Conservation (phyloP, 148 eudicot genomes). For the Camellia lanceoleosa region DNA sequence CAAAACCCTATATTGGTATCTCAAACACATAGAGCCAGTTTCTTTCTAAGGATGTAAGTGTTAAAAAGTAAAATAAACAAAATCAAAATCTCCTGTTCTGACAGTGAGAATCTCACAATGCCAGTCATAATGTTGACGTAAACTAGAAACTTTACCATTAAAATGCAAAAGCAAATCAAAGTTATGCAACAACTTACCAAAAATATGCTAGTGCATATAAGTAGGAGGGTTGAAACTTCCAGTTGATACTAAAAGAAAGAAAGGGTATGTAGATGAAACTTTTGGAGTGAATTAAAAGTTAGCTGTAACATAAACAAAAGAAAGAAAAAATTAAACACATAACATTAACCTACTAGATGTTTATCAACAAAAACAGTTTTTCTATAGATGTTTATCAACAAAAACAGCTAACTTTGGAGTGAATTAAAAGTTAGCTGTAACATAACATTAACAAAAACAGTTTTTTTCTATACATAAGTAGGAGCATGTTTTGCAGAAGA, state of each 20-base stretch:
- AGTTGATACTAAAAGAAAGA: constrained; percentile 50
- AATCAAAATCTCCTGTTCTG: neutral
- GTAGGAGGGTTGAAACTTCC: constrained; percentile 98
- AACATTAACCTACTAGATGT: too few species aligned
- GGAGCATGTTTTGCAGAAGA: constrained; percentile 4
- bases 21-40: neutral
- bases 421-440: too few species aligned
- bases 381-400: too few species aligned
- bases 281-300: too few species aligned
- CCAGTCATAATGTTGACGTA: neutral
- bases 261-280: too few species aligned
- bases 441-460: too few species aligned
- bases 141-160: neutral
- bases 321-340: too few species aligned
- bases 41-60: neutral
- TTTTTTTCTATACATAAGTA: too few species aligned
- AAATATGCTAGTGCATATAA: constrained; percentile 86
- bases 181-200: constrained; percentile 49
- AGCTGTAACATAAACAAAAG: too few species aligned
- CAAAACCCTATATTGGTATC: neutral
- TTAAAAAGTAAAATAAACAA: too few species aligned
- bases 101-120: neutral
- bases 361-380: too few species aligned
- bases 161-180: constrained; percentile 2
- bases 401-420: too few species aligned